Evolutionary conservation across 106 monocot species (phyloP).

Genomic region (Allium cepa): DNA sequence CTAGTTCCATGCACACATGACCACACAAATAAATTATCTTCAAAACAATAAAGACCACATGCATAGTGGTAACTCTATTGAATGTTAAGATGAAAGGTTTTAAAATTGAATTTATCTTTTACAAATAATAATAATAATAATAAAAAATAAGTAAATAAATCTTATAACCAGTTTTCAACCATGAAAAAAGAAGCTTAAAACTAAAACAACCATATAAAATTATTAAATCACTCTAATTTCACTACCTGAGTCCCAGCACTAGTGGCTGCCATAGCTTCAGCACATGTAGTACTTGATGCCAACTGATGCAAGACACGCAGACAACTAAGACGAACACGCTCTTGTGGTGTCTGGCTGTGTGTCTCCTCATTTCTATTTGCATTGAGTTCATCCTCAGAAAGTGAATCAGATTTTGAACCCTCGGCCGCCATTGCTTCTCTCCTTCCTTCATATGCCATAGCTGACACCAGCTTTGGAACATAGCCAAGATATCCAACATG

Average conservation of each 20-base stretch:
- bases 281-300: conserved; percentile 96
- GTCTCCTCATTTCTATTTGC: background rate
- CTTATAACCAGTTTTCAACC: too few species aligned
- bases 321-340: conserved; percentile 92
- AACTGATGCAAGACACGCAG: conserved; percentile 90
- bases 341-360: conserved; percentile 63
- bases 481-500: conserved; percentile 99
- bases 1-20: too few species aligned
- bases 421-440: conserved; percentile 82
- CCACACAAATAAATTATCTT: too few species aligned
- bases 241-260: conserved; percentile 90
- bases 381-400: background rate
- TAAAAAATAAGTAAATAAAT: too few species aligned
- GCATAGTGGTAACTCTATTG: too few species aligned
- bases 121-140: too few species aligned
- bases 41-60: too few species aligned
- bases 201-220: too few species aligned
- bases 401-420: conserved; percentile 38
- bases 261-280: conserved; percentile 99
- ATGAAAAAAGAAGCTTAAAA: too few species aligned
- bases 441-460: conserved; percentile 95
- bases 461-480: conserved; percentile 93
- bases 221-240: background rate
- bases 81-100: too few species aligned
- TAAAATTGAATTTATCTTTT: too few species aligned